Percentiles rank a stretch among this genome's conserved stretches.
Evolutionary conservation across 371 early-diverging fungal genomes (phyloP).

Genomic region (Nematocida ausubeli): DNA sequence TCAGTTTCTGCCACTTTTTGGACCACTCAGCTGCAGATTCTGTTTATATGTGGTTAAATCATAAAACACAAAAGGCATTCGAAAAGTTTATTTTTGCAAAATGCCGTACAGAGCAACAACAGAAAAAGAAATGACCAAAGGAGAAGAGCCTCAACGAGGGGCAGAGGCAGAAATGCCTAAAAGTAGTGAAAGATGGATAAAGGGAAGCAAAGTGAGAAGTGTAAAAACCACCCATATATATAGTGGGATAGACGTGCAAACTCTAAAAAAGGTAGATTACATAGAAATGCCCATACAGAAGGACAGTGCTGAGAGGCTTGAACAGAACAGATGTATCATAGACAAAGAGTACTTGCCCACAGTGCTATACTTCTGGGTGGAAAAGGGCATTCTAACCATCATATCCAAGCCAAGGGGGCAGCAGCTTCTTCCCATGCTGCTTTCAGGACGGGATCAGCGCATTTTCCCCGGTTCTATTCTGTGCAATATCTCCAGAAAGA

Average conservation of each 20-base stretch:
- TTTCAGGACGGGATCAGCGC: not conserved
- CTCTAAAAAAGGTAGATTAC: slow-evolving; percentile 24
- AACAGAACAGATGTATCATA: not conserved
- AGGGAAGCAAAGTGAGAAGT: slow-evolving; percentile 2
- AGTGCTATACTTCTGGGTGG: not conserved
- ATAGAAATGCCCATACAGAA: slow-evolving; percentile 26
- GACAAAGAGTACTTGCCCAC: slow-evolving; percentile 7
- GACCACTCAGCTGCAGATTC: too few species aligned
- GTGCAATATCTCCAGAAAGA: slow-evolving; percentile 12
- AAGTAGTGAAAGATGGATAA: slow-evolving; percentile 8
- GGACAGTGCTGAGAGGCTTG: not conserved
- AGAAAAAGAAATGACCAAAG: slow-evolving; percentile 37
- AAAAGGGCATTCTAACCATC: slow-evolving; percentile 3
- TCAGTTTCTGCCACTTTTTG: too few species aligned
- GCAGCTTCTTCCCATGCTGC: not conserved
- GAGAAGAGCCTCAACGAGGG: not conserved
- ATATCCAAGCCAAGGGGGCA: slow-evolving; percentile 30
- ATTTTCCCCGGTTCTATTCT: not conserved
- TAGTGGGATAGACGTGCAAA: slow-evolving; percentile 16
- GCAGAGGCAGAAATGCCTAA: not conserved
- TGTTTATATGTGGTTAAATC: too few species aligned
- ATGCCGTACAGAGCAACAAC: slow-evolving; percentile 3
- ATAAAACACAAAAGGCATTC: slow-evolving; percentile 4
- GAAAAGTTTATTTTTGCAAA: slow-evolving; percentile 23
- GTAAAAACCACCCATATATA: not conserved